Evolutionary conservation across 2,329 filamentous ascomycete genomes (phyloP).

Genomic region (Zymoseptoria pseudotritici): DNA sequence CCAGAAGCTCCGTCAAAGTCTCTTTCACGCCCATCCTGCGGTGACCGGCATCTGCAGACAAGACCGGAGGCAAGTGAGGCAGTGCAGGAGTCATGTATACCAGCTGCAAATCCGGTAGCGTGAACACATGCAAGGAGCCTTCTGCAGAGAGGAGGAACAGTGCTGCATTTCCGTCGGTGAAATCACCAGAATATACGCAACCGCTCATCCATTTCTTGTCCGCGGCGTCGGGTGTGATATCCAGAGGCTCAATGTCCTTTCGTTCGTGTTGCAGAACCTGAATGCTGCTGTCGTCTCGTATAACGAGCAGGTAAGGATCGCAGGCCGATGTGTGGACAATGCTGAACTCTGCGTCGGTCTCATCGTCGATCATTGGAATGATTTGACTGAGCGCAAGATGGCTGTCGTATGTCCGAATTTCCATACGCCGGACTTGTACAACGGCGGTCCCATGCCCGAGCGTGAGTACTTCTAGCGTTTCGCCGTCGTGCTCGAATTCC

Average conservation of each 20-base stretch:
- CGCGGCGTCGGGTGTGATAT: conserved; percentile 57
- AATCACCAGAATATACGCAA: conserved; percentile 68
- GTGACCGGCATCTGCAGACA: conserved; percentile 63
- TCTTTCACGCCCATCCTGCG: conserved; percentile 67
- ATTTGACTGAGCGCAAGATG: conserved; percentile 87
- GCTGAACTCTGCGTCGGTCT: conserved; percentile 71
- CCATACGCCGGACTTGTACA: conserved; percentile 78
- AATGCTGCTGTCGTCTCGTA: conserved; percentile 76
- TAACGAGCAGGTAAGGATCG: conserved; percentile 76
- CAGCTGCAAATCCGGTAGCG: conserved; percentile 64
- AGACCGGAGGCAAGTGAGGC: conserved; percentile 65
- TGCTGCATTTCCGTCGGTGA: conserved; percentile 48
- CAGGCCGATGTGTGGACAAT: conserved; percentile 75
- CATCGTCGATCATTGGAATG: conserved; percentile 84
- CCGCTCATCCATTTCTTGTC: conserved; percentile 72
- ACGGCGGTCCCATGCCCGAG: conserved; percentile 75
- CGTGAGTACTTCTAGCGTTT: conserved; percentile 76
- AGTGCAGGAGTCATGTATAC: conserved; percentile 71
- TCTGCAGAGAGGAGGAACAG: conserved; percentile 70
- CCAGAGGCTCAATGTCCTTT: conserved; percentile 56
- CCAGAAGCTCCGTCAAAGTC: conserved; percentile 66
- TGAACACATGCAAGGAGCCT: conserved; percentile 67
- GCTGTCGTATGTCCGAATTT: conserved; percentile 88
- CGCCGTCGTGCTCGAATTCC: conserved; percentile 86
- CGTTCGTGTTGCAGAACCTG: conserved; percentile 65